Evolutionary conservation across 352 stramenopile species (phyloP).

Genomic region (Phytophthora idaei): DNA sequence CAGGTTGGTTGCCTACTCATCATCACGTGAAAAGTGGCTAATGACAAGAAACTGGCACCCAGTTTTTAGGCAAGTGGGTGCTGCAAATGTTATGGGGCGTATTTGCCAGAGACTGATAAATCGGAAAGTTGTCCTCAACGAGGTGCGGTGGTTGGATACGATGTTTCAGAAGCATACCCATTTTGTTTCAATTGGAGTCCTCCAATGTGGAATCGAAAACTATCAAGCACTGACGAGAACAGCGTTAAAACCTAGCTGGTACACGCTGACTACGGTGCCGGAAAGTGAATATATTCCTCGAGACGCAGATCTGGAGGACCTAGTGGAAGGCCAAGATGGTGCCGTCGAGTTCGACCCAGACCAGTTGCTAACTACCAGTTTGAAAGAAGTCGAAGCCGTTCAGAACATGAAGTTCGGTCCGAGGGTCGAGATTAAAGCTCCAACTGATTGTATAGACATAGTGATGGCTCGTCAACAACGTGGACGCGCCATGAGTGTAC

Average conservation of each 20-base stretch:
- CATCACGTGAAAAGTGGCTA: background rate
- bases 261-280: background rate
- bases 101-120: background rate
- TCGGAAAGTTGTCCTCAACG: background rate
- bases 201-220: background rate
- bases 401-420: conserved; percentile 12
- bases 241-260: background rate
- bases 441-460: conserved; percentile 3
- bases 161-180: background rate
- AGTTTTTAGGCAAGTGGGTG: background rate
- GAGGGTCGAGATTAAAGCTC: background rate
- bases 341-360: background rate
- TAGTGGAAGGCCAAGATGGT: background rate
- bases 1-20: background rate
- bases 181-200: background rate
- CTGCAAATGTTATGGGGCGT: background rate
- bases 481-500: too few relatives aligned
- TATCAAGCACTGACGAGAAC: background rate
- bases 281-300: background rate
- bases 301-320: background rate
- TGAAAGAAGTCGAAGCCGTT: background rate
- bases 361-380: background rate
- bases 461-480: background rate
- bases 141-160: background rate
- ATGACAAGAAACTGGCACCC: background rate